Percentiles rank a stretch among this genome's conserved stretches.
phyloP scores from a whole-genome alignment of 495 filamentous ascomycete genomes.

The Cladorrhinum samala region DNA sequence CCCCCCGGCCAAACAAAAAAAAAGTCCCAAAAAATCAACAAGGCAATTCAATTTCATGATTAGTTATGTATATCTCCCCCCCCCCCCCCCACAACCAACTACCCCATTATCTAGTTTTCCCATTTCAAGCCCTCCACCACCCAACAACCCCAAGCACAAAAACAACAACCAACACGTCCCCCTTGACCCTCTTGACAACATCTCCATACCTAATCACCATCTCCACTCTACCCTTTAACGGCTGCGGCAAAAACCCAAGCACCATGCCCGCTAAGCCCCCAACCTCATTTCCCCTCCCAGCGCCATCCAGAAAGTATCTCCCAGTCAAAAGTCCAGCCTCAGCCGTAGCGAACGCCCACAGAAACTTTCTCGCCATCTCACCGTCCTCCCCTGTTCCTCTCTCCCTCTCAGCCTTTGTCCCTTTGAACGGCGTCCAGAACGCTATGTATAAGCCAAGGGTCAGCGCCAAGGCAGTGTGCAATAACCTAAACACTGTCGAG shows the following conservation, averaged over 20 bases:
- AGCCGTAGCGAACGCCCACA: slow-evolving; percentile 68
- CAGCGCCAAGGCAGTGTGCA: slow-evolving; percentile 71
- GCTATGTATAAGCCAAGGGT: slow-evolving; percentile 65
- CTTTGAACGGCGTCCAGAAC: slow-evolving; percentile 56
- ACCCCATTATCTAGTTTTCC: too few relatives aligned
- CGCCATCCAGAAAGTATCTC: slow-evolving; percentile 55
- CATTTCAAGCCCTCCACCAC: slow-evolving; percentile 10
- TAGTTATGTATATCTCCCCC: too few relatives aligned
- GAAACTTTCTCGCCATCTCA: slow-evolving; percentile 44
- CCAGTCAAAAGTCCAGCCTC: slow-evolving; percentile 67
- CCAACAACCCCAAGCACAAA: slow-evolving; percentile 65
- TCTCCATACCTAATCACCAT: slow-evolving; percentile 62
- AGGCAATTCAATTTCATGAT: too few relatives aligned
- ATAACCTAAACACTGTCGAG: slow-evolving; percentile 61
- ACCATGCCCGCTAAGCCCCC: slow-evolving; percentile 57
- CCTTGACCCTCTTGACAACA: slow-evolving; percentile 56
- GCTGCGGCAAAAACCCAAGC: slow-evolving; percentile 53
- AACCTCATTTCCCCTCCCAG: slow-evolving; percentile 30
- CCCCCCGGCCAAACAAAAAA: too few relatives aligned
- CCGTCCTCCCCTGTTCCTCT: slow-evolving; percentile 17
- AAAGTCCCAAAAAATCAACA: too few relatives aligned
- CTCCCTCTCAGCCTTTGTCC: slow-evolving; percentile 44
- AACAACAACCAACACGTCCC: slow-evolving; percentile 62
- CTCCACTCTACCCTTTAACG: slow-evolving; percentile 49
- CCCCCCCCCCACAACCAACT: background rate